These are phyloP conservation scores for Nemania sp. DNA, from an alignment of 2,329 filamentous ascomycete genomes.

Conservation along the genomic window DNA sequence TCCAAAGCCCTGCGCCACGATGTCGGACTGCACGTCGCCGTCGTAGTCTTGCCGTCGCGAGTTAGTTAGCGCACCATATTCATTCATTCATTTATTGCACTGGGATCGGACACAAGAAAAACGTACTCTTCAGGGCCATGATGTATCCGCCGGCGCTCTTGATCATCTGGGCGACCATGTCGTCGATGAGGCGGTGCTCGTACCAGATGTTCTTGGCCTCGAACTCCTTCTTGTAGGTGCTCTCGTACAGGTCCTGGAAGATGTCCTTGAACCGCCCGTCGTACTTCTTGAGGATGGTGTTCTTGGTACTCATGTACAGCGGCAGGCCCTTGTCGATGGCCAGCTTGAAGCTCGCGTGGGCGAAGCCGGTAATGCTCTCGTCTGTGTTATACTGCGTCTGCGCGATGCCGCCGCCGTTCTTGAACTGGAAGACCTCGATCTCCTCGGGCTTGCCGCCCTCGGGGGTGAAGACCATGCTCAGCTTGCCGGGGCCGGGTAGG, in stretches of 20 bases:
- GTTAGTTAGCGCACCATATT: slow-evolving; percentile 33
- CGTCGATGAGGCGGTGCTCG: slow-evolving; percentile 97
- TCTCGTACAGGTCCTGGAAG: slow-evolving; percentile 96
- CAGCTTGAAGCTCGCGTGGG: slow-evolving; percentile 95
- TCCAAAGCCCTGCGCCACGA: slow-evolving; percentile 97
- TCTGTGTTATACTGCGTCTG: slow-evolving; percentile 99
- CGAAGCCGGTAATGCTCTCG: slow-evolving; percentile 92
- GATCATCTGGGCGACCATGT: slow-evolving; percentile 99
- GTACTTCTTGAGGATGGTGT: slow-evolving; percentile 99
- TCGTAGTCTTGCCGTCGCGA: slow-evolving; percentile 79
- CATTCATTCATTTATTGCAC: no score
- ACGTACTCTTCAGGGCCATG: slow-evolving; percentile 96
- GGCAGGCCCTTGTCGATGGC: slow-evolving; percentile 84
- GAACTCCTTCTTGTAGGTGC: slow-evolving; percentile 83
- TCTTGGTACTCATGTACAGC: slow-evolving; percentile 99
- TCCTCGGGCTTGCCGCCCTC: slow-evolving; percentile 79
- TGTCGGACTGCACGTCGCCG: slow-evolving; percentile 97
- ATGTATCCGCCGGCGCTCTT: slow-evolving; percentile 96
- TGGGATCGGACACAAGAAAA: neutral
- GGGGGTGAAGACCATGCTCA: slow-evolving; percentile 94
- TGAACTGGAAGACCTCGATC: slow-evolving; percentile 90
- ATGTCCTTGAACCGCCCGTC: slow-evolving; percentile 99
- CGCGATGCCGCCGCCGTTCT: slow-evolving; percentile 81
- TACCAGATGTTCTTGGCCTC: slow-evolving; percentile 97
- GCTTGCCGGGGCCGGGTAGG: slow-evolving; percentile 79